phyloP scores from a whole-genome alignment of 2,329 filamentous ascomycete species.

The Penicillium frequentans region DNA sequence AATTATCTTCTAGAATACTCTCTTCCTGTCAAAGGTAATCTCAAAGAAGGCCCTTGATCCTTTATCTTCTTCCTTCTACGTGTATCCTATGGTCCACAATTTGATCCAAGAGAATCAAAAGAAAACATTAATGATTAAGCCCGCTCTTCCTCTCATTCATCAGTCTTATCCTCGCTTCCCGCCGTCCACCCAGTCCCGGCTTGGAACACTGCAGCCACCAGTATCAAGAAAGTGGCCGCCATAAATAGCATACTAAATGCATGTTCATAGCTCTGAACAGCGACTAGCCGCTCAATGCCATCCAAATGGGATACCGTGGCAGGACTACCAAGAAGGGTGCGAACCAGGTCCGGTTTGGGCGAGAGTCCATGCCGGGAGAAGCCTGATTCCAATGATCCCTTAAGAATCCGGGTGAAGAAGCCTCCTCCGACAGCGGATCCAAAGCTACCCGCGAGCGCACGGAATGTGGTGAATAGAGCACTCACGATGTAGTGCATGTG shows the following conservation, averaged over 20 bases:
- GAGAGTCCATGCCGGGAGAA: slow-evolving; percentile 51
- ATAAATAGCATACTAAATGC: slow-evolving; percentile 56
- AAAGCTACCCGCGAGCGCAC: slow-evolving; percentile 79
- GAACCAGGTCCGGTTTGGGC: slow-evolving; percentile 48
- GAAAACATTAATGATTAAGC: background rate
- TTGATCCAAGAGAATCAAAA: background rate
- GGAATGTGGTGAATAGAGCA: slow-evolving; percentile 74
- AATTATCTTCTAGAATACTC: background rate
- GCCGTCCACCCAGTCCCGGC: slow-evolving; percentile 59
- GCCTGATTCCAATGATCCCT: slow-evolving; percentile 54
- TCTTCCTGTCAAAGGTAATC: no score
- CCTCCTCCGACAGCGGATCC: slow-evolving; percentile 78
- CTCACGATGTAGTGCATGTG: slow-evolving; percentile 73
- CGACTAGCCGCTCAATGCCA: slow-evolving; percentile 53
- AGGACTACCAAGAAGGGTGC: slow-evolving; percentile 60
- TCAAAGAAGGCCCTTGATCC: no score
- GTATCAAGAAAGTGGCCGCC: slow-evolving; percentile 50
- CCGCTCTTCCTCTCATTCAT: background rate
- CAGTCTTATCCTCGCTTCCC: background rate
- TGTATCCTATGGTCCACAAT: background rate
- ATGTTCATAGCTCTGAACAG: slow-evolving; percentile 55
- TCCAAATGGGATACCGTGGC: slow-evolving; percentile 52
- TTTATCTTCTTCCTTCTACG: background rate
- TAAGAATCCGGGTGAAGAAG: slow-evolving; percentile 65
- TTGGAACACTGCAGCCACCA: slow-evolving; percentile 54